Percentiles rank a stretch among this genome's conserved stretches.
Conservation (phyloP, 257 asterid genomes). For the Sherardia arvensis region DNA sequence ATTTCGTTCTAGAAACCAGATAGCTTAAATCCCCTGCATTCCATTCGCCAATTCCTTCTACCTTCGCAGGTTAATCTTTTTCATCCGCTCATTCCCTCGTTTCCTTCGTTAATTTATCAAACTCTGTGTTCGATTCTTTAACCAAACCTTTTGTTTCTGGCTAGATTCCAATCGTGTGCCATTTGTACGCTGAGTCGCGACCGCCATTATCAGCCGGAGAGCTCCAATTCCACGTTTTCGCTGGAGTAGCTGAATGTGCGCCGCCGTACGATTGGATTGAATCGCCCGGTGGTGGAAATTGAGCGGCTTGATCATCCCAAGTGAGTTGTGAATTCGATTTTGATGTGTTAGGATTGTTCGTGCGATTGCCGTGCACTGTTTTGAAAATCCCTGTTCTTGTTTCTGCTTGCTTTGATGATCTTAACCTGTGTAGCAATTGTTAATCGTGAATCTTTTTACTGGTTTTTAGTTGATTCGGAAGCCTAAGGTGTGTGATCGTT, state of each 20-base stretch:
- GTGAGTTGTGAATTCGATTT: neutral
- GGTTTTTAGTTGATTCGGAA: neutral
- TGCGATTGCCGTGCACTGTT: neutral
- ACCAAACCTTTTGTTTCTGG: neutral
- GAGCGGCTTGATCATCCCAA: neutral
- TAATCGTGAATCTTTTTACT: neutral
- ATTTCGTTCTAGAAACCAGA: neutral
- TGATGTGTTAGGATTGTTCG: neutral
- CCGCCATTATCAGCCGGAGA: neutral
- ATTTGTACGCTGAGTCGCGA: neutral
- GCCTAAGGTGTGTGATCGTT: neutral
- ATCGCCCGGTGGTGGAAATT: neutral
- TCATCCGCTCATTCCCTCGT: neutral
- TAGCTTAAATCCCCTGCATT: neutral
- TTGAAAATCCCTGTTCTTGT: neutral
- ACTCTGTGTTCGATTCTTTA: neutral
- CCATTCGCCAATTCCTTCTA: neutral
- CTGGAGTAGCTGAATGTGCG: constrained; percentile 2
- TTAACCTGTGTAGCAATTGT: neutral
- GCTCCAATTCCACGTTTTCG: neutral
- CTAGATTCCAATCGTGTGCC: constrained; percentile 9
- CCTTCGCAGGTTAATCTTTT: constrained; percentile 4
- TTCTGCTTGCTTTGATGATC: neutral
- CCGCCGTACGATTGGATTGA: neutral
- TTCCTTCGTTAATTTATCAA: neutral